Evolutionary conservation across 2,329 filamentous ascomycete species (phyloP).

Genomic region (Chaetothyriales sp.): DNA sequence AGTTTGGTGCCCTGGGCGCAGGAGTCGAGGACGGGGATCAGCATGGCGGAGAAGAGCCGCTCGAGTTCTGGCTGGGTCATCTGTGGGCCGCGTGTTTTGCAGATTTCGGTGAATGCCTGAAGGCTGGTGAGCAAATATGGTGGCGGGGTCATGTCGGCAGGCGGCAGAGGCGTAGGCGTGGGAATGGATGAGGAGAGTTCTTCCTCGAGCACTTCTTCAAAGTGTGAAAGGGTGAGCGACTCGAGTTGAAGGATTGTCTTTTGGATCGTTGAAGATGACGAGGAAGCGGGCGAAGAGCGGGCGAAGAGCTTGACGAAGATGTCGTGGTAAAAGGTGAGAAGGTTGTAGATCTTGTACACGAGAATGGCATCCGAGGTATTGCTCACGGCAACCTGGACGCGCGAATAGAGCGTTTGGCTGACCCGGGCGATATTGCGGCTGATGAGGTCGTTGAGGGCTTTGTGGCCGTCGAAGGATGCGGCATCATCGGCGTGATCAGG

Average conservation of each 20-base stretch:
- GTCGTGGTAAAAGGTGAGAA: conserved; percentile 73
- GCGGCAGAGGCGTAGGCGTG: conserved; percentile 3
- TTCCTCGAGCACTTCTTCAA: conserved; percentile 19
- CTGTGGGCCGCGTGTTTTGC: conserved; percentile 11
- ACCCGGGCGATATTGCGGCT: conserved; percentile 73
- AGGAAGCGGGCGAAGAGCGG: neutral
- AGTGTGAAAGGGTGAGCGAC: conserved; percentile 32
- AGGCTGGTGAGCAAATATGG: conserved; percentile 10
- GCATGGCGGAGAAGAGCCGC: conserved; percentile 61
- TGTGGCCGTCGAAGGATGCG: conserved; percentile 58
- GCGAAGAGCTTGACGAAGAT: conserved; percentile 74
- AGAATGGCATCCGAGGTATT: conserved; percentile 79
- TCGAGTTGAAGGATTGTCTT: conserved; percentile 16
- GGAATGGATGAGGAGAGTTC: conserved; percentile 4
- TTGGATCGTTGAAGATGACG: conserved; percentile 3
- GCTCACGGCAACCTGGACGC: conserved; percentile 81
- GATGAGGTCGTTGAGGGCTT: conserved; percentile 71
- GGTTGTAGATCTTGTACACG: conserved; percentile 77
- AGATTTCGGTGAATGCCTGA: conserved; percentile 37
- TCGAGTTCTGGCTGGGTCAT: conserved; percentile 50
- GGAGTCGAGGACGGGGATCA: conserved; percentile 73
- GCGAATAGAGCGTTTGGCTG: conserved; percentile 67
- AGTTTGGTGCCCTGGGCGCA: conserved; percentile 49
- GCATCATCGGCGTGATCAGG: conserved; percentile 31
- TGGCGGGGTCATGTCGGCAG: conserved; percentile 10